phyloP scores from a whole-genome alignment of 495 filamentous ascomycete genomes.

The Aspergillus biplanus region DNA sequence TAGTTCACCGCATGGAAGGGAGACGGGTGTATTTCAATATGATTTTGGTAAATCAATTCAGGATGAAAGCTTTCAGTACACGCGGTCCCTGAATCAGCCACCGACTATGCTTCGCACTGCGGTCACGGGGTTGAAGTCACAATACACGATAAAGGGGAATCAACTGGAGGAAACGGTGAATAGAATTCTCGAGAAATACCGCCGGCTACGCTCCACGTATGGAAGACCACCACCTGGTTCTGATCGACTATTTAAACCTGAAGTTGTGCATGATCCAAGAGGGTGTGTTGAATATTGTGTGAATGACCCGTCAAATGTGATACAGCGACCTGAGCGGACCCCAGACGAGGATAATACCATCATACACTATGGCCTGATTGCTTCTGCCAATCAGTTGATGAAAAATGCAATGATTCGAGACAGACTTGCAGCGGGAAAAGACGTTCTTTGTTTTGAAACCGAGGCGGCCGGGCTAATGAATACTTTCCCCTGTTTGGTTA shows the following conservation, averaged over 20 bases:
- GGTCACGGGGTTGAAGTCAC: conserved; percentile 5
- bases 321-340: conserved; percentile 4
- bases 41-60: conserved; percentile 16
- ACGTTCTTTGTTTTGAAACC: conserved; percentile 20
- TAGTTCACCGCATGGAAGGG: not conserved
- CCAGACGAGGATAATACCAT: conserved; percentile 18
- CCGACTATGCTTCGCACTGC: conserved; percentile 14
- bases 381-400: conserved; percentile 27
- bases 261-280: conserved; percentile 11
- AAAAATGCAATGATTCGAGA: conserved; percentile 28
- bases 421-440: conserved; percentile 36
- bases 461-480: not conserved
- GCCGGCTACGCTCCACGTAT: conserved; percentile 8
- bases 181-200: conserved; percentile 18
- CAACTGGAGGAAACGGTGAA: conserved; percentile 22
- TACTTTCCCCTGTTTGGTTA: not conserved
- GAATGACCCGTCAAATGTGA: not conserved
- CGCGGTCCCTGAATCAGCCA: conserved; percentile 18
- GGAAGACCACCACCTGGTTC: not conserved
- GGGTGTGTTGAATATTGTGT: conserved; percentile 14
- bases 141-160: conserved; percentile 20
- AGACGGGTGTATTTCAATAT: conserved; percentile 14
- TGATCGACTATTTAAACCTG: conserved; percentile 3
- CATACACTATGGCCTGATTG: conserved; percentile 30
- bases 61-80: conserved; percentile 1